Evolutionary conservation across 768 basidiomycete species (phyloP).

Genomic region (Roridomyces roridus): DNA sequence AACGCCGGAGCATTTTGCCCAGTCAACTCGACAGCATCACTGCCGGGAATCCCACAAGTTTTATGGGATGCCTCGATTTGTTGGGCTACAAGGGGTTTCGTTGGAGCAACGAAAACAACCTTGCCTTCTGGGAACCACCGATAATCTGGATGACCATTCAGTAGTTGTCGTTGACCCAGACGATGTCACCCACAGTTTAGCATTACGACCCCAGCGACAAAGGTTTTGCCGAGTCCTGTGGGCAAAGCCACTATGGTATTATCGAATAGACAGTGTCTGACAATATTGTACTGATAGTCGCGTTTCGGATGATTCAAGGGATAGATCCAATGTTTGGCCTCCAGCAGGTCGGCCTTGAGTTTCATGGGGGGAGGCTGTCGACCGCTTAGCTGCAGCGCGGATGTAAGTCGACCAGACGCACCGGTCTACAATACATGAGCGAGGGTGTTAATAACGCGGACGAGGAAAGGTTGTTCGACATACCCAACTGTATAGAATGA

Average conservation of each 20-base stretch:
- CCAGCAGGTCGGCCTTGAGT: slow-evolving; percentile 75
- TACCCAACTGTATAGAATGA: slow-evolving; percentile 54
- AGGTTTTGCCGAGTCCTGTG: slow-evolving; percentile 97
- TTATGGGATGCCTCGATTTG: slow-evolving; percentile 94
- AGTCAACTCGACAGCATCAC: slow-evolving; percentile 86
- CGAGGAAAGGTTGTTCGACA: slow-evolving; percentile 34
- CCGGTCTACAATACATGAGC: slow-evolving; percentile 18
- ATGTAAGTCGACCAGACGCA: slow-evolving; percentile 1
- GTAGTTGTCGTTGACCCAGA: not conserved
- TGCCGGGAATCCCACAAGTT: slow-evolving; percentile 90
- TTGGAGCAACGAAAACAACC: slow-evolving; percentile 94
- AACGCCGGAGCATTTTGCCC: slow-evolving; percentile 65
- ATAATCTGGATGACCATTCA: slow-evolving; percentile 60
- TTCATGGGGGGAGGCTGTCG: slow-evolving; percentile 78
- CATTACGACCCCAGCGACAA: slow-evolving; percentile 97
- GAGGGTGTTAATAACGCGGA: not conserved
- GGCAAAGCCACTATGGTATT: slow-evolving; percentile 95
- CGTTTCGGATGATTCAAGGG: slow-evolving; percentile 88
- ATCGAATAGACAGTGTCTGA: slow-evolving; percentile 82
- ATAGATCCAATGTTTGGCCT: slow-evolving; percentile 87
- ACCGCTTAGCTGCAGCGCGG: slow-evolving; percentile 36
- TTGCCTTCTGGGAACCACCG: slow-evolving; percentile 94
- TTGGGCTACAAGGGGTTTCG: slow-evolving; percentile 95
- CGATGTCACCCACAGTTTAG: slow-evolving; percentile 69
- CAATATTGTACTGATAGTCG: slow-evolving; percentile 95